Conservation (phyloP, 2,329 filamentous ascomycete genomes). For the Neoarthrinium moseri region DNA sequence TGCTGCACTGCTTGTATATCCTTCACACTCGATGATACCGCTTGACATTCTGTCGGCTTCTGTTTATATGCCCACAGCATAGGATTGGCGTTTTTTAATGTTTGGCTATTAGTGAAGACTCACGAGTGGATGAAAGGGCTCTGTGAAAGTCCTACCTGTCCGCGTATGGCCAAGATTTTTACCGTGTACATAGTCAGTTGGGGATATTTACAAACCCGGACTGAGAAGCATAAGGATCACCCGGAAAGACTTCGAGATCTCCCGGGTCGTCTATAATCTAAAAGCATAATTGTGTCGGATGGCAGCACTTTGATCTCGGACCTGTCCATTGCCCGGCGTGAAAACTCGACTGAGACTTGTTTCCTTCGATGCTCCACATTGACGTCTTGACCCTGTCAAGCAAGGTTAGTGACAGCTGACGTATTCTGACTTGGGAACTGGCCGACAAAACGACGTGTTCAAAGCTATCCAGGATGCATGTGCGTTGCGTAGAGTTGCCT, state of each 20-base stretch:
- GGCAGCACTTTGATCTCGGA: neutral
- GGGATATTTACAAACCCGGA: neutral
- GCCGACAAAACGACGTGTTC: too few species aligned
- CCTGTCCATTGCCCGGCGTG: too few species aligned
- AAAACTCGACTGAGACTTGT: too few species aligned
- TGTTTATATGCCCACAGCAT: constrained; percentile 21
- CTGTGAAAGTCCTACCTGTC: neutral
- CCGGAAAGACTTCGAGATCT: neutral
- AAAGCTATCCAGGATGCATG: too few species aligned
- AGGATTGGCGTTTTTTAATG: constrained; percentile 23
- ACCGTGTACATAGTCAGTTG: constrained; percentile 7
- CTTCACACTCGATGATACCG: constrained; percentile 23
- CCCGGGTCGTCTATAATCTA: constrained; percentile 7
- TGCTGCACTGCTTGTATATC: constrained; percentile 15
- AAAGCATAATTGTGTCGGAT: constrained; percentile 8
- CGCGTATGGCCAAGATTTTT: constrained; percentile 1
- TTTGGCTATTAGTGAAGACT: constrained; percentile 17
- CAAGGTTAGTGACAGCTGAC: too few species aligned
- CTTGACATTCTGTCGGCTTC: constrained; percentile 19
- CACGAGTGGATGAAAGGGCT: constrained; percentile 10
- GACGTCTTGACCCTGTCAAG: too few species aligned
- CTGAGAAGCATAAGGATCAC: neutral
- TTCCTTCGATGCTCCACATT: too few species aligned
- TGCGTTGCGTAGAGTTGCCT: too few species aligned
- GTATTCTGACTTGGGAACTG: too few species aligned